These are phyloP conservation scores for Coleophoma eucalyptorum DNA, from an alignment of 2,329 filamentous ascomycete genomes.

Conservation along the genomic window DNA sequence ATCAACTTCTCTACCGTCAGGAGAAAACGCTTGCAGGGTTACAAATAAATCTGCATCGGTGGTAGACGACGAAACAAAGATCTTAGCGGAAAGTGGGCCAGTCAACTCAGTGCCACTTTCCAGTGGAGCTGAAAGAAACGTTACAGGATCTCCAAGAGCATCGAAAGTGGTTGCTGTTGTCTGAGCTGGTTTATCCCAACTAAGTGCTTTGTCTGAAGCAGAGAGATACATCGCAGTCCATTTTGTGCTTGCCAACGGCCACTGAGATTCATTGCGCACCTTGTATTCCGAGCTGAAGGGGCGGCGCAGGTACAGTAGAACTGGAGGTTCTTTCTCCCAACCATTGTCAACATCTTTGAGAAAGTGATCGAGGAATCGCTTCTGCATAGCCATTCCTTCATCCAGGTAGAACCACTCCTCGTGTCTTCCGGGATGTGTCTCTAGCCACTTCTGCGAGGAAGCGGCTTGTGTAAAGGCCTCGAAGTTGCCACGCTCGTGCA, in stretches of 20 bases:
- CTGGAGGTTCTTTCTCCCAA: conserved; percentile 40
- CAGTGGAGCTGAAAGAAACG: not conserved
- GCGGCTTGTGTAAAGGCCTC: not conserved
- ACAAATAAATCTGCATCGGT: conserved; percentile 2
- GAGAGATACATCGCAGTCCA: not conserved
- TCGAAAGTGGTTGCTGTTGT: not conserved
- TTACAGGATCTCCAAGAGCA: not conserved
- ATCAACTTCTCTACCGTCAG: not conserved
- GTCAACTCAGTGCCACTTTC: not conserved
- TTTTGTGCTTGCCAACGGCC: not conserved
- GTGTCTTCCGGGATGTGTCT: conserved; percentile 22
- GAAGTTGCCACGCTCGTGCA: conserved; percentile 3
- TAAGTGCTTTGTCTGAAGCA: not conserved
- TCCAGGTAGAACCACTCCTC: conserved; percentile 37
- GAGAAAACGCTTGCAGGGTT: not conserved
- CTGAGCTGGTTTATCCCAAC: not conserved
- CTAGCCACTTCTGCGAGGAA: not conserved
- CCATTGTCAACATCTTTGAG: conserved; percentile 36
- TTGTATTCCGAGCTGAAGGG: not conserved
- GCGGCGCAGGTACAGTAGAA: not conserved
- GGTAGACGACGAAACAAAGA: not conserved
- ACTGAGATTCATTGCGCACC: not conserved
- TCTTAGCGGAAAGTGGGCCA: not conserved
- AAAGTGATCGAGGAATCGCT: conserved; percentile 39
- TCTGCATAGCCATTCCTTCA: conserved; percentile 30